These are phyloP conservation scores for Xylaria sp. DNA, from an alignment of 2,329 filamentous ascomycete species.

Conservation along the genomic window DNA sequence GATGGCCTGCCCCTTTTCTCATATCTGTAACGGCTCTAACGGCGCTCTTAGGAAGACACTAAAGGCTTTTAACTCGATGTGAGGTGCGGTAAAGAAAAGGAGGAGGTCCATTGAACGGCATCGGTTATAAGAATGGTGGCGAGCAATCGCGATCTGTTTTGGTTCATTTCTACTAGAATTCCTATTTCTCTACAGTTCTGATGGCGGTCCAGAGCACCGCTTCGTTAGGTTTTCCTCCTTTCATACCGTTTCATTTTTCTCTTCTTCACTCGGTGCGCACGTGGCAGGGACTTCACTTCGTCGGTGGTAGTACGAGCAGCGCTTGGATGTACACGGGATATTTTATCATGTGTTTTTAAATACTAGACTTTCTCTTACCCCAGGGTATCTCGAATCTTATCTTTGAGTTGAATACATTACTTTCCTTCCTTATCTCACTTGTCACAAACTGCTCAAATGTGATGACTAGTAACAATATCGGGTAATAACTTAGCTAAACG, in stretches of 20 bases:
- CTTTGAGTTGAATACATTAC: slow-evolving; percentile 35
- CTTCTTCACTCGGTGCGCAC: slow-evolving; percentile 12
- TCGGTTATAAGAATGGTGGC: slow-evolving; percentile 43
- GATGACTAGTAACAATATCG: slow-evolving; percentile 39
- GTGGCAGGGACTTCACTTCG: slow-evolving; percentile 37
- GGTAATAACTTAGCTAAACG: slow-evolving; percentile 38
- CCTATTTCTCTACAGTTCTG: slow-evolving; percentile 33
- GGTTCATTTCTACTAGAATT: slow-evolving; percentile 36
- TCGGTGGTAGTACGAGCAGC: slow-evolving; percentile 26
- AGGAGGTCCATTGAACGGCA: slow-evolving; percentile 29
- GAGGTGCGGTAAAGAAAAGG: slow-evolving; percentile 21
- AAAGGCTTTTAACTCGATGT: slow-evolving; percentile 2
- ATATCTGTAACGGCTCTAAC: slow-evolving; percentile 14
- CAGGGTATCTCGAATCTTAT: slow-evolving; percentile 10
- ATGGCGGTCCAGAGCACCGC: slow-evolving; percentile 32
- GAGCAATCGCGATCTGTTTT: slow-evolving; percentile 45
- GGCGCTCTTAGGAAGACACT: slow-evolving; percentile 18
- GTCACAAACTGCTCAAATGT: slow-evolving; percentile 30
- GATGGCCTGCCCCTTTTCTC: not conserved
- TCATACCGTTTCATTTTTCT: slow-evolving; percentile 23
- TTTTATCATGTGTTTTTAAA: slow-evolving; percentile 16
- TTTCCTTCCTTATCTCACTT: slow-evolving; percentile 12
- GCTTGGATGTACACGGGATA: slow-evolving; percentile 23
- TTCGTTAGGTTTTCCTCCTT: slow-evolving; percentile 22
- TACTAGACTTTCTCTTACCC: slow-evolving; percentile 2